Conservation (phyloP, 2,329 filamentous ascomycete genomes). For the Verticillium longisporum region DNA sequence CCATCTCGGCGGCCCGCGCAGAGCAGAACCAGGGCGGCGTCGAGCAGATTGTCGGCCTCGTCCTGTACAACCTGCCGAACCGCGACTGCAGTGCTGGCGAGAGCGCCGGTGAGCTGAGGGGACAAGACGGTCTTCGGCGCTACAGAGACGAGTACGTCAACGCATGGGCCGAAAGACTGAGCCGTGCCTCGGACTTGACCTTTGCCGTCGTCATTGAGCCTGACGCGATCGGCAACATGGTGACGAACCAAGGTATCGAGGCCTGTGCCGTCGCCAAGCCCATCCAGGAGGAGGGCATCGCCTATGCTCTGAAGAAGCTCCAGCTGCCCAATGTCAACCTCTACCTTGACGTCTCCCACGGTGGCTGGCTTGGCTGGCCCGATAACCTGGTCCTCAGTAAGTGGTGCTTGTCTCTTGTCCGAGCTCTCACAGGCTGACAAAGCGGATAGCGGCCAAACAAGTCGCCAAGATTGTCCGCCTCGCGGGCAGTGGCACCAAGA, state of each 20-base stretch:
- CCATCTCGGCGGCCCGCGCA: constrained; percentile 22
- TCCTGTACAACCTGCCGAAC: constrained; percentile 35
- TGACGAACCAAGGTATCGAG: constrained; percentile 27
- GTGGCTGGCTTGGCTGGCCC: constrained; percentile 35
- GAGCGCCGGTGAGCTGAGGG: constrained; percentile 27
- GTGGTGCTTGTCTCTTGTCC: background rate
- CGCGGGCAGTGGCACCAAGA: constrained; percentile 17
- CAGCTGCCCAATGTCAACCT: constrained; percentile 29
- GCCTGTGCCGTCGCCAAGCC: constrained; percentile 25
- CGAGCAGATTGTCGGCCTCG: constrained; percentile 30
- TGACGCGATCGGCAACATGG: constrained; percentile 31
- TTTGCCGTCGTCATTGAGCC: constrained; percentile 34
- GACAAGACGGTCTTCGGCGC: constrained; percentile 24
- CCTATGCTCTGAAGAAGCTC: constrained; percentile 30
- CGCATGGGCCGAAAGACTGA: constrained; percentile 23
- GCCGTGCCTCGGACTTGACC: constrained; percentile 23
- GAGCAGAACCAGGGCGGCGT: constrained; percentile 21
- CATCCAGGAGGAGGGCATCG: constrained; percentile 30
- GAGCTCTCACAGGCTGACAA: background rate
- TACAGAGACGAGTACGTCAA: constrained; percentile 31
- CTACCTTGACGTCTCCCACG: constrained; percentile 35
- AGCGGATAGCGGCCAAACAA: constrained; percentile 22
- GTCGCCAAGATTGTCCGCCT: constrained; percentile 26
- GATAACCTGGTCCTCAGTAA: constrained; percentile 27
- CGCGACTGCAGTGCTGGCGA: constrained; percentile 34